Evolutionary conservation across 768 basidiomycete species (phyloP).

Genomic region (Suillus subluteus): DNA sequence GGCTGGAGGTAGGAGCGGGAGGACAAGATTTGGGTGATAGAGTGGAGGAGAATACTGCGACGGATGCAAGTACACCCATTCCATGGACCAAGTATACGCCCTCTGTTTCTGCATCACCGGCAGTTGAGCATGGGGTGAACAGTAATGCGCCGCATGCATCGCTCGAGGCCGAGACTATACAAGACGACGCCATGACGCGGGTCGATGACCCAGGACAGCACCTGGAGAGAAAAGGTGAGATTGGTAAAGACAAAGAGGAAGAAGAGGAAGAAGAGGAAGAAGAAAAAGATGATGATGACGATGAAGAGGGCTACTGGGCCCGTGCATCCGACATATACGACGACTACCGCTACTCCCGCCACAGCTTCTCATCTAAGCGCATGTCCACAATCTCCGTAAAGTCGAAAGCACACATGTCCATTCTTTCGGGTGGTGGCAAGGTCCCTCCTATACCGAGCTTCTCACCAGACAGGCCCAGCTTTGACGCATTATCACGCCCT

Average conservation of each 20-base stretch:
- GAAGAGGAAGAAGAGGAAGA: conserved; percentile 19
- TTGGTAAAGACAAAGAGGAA: conserved; percentile 18
- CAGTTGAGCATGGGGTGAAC: neutral
- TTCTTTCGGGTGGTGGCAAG: conserved; percentile 19
- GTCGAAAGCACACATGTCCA: conserved; percentile 29
- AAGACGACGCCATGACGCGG: neutral
- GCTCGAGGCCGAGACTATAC: neutral
- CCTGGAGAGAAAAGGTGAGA: conserved; percentile 11
- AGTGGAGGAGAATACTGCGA: conserved; percentile 12
- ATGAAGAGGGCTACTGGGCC: conserved; percentile 58
- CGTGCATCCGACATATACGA: conserved; percentile 78
- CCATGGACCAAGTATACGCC: conserved; percentile 36
- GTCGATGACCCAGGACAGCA: conserved; percentile 2
- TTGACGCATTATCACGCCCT: conserved; percentile 3
- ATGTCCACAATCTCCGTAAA: conserved; percentile 25
- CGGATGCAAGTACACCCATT: conserved; percentile 19
- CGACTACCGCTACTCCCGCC: conserved; percentile 74
- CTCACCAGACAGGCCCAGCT: conserved; percentile 19
- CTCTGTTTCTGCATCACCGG: conserved; percentile 20
- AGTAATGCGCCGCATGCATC: neutral
- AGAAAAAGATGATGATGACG: conserved; percentile 28
- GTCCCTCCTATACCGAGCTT: conserved; percentile 31
- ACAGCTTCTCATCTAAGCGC: conserved; percentile 48
- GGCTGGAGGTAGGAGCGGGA: neutral
- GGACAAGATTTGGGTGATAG: conserved; percentile 9